Percentiles rank a stretch among this genome's conserved stretches.
Evolutionary conservation across 257 asterid species (phyloP).

Genomic region (Nicotiana obtusifolia): DNA sequence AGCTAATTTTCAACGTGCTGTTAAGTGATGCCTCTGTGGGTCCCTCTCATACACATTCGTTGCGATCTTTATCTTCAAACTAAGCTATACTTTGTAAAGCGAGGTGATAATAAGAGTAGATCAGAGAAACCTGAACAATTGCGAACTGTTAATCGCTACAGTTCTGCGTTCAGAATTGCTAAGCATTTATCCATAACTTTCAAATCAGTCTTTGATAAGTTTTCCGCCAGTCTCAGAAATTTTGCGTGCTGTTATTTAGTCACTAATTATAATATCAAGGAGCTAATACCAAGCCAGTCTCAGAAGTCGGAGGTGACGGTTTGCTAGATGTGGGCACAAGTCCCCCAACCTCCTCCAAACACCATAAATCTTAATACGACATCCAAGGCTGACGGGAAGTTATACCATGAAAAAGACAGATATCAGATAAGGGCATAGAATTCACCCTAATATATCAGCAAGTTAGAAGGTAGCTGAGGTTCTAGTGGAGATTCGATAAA

Average conservation of each 20-base stretch:
- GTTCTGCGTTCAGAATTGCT: background rate
- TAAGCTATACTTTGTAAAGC: background rate
- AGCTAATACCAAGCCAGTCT: background rate
- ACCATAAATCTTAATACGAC: background rate
- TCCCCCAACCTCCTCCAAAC: background rate
- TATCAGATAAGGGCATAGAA: background rate
- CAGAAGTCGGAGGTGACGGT: background rate
- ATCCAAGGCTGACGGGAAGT: background rate
- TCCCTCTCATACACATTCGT: background rate
- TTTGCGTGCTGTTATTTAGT: background rate
- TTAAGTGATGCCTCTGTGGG: background rate
- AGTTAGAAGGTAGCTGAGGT: background rate
- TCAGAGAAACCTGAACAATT: background rate
- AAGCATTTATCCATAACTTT: background rate
- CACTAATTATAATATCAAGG: background rate
- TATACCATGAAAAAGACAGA: background rate
- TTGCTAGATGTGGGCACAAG: background rate
- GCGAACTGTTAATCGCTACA: background rate
- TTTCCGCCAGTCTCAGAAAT: background rate
- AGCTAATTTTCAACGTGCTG: background rate
- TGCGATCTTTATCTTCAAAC: background rate
- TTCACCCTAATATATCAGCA: background rate
- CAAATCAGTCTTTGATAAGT: background rate
- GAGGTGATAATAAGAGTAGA: background rate
- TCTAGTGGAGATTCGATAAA: background rate